phyloP scores from a whole-genome alignment of 2,329 filamentous ascomycete species.

The Trichoderma citrinoviride region DNA sequence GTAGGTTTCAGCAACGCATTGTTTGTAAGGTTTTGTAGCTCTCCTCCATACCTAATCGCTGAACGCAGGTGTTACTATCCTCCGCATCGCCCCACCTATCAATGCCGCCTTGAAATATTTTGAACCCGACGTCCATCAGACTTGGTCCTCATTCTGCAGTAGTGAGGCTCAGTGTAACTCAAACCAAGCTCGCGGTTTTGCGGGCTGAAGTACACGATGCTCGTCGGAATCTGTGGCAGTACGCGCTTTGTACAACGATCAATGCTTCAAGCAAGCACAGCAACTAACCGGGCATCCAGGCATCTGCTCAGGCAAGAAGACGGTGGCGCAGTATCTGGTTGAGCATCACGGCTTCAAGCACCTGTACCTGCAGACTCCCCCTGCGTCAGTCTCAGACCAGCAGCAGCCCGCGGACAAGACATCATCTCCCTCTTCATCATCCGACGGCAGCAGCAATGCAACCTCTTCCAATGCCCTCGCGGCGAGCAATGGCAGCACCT shows the following conservation, averaged over 20 bases:
- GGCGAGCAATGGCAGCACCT: slow-evolving; percentile 28
- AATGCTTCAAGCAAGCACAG: background rate
- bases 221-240: slow-evolving; percentile 76
- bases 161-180: background rate
- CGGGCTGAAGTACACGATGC: slow-evolving; percentile 48
- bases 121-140: background rate
- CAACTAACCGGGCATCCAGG: slow-evolving; percentile 48
- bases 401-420: background rate
- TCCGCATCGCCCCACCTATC: slow-evolving; percentile 11
- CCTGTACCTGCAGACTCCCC: slow-evolving; percentile 56
- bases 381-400: slow-evolving; percentile 1
- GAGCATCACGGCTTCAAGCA: slow-evolving; percentile 78
- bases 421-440: background rate
- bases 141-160: background rate
- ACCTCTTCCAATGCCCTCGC: slow-evolving; percentile 31
- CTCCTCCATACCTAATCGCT: no score
- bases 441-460: slow-evolving; percentile 18
- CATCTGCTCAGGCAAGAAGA: slow-evolving; percentile 89
- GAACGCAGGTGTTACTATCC: background rate
- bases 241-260: slow-evolving; percentile 26
- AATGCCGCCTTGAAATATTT: slow-evolving; percentile 14
- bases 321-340: slow-evolving; percentile 83
- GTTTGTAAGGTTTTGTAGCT: no score
- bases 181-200: background rate
- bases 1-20: no score